Conservation (phyloP, 2,329 filamentous ascomycete species). For the Aspergillus proliferans region DNA sequence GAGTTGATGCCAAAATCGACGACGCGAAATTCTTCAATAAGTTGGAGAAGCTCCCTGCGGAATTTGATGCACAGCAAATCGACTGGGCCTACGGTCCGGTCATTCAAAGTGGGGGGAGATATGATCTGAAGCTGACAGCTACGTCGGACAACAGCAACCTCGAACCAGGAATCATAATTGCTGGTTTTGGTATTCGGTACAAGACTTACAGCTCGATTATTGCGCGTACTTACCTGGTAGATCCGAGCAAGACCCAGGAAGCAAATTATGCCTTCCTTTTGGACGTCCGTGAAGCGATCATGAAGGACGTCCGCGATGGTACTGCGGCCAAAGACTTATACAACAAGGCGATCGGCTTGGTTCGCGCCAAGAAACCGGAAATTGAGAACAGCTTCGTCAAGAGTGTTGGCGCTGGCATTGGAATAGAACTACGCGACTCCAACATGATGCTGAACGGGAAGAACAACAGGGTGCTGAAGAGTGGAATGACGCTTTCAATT, state of each 20-base stretch:
- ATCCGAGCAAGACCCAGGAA: conserved; percentile 94
- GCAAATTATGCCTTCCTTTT: conserved; percentile 85
- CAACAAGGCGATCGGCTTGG: conserved; percentile 70
- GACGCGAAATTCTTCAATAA: conserved; percentile 88
- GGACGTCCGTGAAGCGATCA: conserved; percentile 76
- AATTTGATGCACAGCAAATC: conserved; percentile 81
- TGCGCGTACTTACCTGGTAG: conserved; percentile 89
- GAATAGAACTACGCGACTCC: conserved; percentile 80
- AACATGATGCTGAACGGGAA: conserved; percentile 83
- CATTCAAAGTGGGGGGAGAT: conserved; percentile 92
- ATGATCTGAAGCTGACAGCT: conserved; percentile 75
- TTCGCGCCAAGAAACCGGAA: conserved; percentile 89
- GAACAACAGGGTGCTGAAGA: conserved; percentile 74
- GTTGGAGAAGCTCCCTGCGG: conserved; percentile 72
- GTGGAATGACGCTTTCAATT: conserved; percentile 93
- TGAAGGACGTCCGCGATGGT: conserved; percentile 87
- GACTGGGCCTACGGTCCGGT: conserved; percentile 91
- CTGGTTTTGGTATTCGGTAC: conserved; percentile 85
- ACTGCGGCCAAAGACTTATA: conserved; percentile 85
- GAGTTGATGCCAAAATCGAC: conserved; percentile 85
- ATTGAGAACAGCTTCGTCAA: conserved; percentile 92
- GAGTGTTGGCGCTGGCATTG: conserved; percentile 85
- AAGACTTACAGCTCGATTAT: conserved; percentile 93
- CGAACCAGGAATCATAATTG: conserved; percentile 88
- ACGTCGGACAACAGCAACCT: conserved; percentile 77